These are phyloP conservation scores for Rhodamnia rubescens DNA, from an alignment of 345 rosid genomes.

Conservation along the genomic window DNA sequence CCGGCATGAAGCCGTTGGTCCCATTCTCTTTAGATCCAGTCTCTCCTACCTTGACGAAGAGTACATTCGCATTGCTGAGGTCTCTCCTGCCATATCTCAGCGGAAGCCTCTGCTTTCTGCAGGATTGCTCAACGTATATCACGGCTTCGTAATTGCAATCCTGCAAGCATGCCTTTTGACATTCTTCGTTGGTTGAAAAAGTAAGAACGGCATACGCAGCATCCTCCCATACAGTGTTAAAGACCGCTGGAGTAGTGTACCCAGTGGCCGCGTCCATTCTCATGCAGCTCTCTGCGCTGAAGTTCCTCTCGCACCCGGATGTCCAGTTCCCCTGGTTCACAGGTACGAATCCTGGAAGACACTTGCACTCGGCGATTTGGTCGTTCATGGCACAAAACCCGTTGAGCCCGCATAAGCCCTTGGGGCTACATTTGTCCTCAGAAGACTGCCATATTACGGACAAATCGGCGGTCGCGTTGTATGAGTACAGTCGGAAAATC, in stretches of 20 bases:
- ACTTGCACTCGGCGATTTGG: background rate
- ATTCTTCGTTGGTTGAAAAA: background rate
- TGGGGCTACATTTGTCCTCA: background rate
- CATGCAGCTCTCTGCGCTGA: background rate
- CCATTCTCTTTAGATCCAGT: background rate
- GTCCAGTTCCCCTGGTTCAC: background rate
- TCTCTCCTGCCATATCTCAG: slow-evolving; percentile 2
- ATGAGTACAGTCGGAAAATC: slow-evolving; percentile 2
- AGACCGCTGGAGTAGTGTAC: background rate
- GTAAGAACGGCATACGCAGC: background rate
- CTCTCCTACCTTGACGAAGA: background rate
- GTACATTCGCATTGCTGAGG: background rate
- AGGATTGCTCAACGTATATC: background rate
- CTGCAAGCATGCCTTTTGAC: background rate
- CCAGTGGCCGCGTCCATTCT: background rate
- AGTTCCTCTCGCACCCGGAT: slow-evolving; percentile 9
- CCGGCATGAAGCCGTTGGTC: background rate
- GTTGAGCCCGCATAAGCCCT: slow-evolving; percentile 7
- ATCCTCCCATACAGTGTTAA: background rate
- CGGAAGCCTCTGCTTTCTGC: slow-evolving; percentile 10
- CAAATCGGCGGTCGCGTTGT: background rate
- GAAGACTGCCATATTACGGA: background rate
- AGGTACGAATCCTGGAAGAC: background rate
- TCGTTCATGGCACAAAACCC: background rate
- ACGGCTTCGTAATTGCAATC: slow-evolving; percentile 12